Base-by-base conservation (phyloP, 139 green algal species). In the Micractinium sp. region DNA sequence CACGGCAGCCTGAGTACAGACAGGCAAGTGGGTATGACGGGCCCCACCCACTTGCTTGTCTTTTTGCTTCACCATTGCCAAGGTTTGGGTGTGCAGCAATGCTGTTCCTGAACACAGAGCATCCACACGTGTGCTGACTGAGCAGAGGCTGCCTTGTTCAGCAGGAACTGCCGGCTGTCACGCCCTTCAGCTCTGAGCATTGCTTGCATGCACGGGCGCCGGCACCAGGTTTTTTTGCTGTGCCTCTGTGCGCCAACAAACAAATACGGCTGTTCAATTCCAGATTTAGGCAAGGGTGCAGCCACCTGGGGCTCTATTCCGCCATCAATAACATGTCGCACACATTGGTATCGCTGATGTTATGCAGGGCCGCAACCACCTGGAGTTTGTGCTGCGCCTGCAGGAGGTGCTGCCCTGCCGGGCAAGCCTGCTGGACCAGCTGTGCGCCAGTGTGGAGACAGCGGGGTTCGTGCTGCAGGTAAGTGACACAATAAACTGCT, bases 1-100 rank as follows among this genome's bases (percentile, higher is more conserved):
- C 53, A 16, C 93, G 92, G 67, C 89, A 92, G 38, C 97, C 97
- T 53, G 69, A 95, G 31, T 99, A 98, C 88, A 87, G 97, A n/a
- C 33, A 92, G 94, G 95, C 95, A 83, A 47, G 89, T 67, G 33
- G 38, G 33, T 27, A 31, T n/a, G n/a, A n/a, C n/a, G n/a, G n/a
- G n/a, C n/a, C n/a, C n/a, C n/a, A n/a, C n/a, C 20, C 35, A 5
- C 39, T 81, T 27, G 33, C 19, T 22, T 18, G 22, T 29, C n/a
- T n/a, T n/a, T n/a, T 2, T 61, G 77, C 36, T 60, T 20, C 25
- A 2, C 14, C 14, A n/a, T 63, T 60, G 13, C 35, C 16, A 60
- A 61, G 22, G 0, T 3, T 2, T 33, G 39, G 19, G n/a, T 61
- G 3, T 19, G 38, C 22, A n/a, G 19, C 29, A n/a, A n/a, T n/a